A percentile compares a stretch with the other conserved stretches of the same genome.
These are phyloP conservation scores for Phyllosticta capitalensis DNA, from an alignment of 2,329 filamentous ascomycete genomes.

Conservation along the genomic window DNA sequence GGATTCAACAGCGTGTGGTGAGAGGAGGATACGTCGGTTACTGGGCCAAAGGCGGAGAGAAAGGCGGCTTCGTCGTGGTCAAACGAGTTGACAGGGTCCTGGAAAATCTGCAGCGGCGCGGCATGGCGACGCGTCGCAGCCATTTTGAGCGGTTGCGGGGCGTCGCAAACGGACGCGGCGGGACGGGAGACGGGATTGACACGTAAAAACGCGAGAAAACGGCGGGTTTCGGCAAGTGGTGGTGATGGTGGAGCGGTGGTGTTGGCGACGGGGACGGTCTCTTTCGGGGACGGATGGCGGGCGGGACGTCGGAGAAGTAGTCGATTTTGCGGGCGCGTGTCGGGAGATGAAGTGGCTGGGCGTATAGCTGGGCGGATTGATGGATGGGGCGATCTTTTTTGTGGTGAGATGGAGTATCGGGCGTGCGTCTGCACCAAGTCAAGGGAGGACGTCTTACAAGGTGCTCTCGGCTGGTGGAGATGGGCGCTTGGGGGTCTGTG, in stretches of 20 bases:
- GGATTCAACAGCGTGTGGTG: constrained; percentile 61
- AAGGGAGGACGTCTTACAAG: constrained; percentile 9
- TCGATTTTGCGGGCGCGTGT: background rate
- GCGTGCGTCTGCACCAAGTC: constrained; percentile 7
- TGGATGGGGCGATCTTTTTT: constrained; percentile 1
- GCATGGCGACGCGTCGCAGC: constrained; percentile 48
- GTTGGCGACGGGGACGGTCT: background rate
- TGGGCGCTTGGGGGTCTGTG: constrained; percentile 9
- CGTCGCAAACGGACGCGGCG: constrained; percentile 22
- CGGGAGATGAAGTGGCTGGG: background rate
- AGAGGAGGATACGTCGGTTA: constrained; percentile 40
- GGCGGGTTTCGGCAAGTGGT: constrained; percentile 15
- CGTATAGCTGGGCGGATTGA: background rate
- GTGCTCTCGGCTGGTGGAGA: constrained; percentile 7
- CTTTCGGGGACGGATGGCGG: constrained; percentile 4
- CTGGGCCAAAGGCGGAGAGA: constrained; percentile 34
- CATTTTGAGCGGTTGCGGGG: constrained; percentile 31
- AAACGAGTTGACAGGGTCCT: constrained; percentile 41
- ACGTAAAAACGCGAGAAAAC: constrained; percentile 31
- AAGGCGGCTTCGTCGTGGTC: constrained; percentile 41
- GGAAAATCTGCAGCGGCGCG: constrained; percentile 47
- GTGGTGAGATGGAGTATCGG: background rate
- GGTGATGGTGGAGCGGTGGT: constrained; percentile 4
- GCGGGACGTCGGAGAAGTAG: constrained; percentile 4
- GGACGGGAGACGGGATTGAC: constrained; percentile 25